A percentile compares a stretch with the other conserved stretches of the same genome.
Conservation (phyloP, 2,329 filamentous ascomycete genomes). For the Fusarium denticulatum region DNA sequence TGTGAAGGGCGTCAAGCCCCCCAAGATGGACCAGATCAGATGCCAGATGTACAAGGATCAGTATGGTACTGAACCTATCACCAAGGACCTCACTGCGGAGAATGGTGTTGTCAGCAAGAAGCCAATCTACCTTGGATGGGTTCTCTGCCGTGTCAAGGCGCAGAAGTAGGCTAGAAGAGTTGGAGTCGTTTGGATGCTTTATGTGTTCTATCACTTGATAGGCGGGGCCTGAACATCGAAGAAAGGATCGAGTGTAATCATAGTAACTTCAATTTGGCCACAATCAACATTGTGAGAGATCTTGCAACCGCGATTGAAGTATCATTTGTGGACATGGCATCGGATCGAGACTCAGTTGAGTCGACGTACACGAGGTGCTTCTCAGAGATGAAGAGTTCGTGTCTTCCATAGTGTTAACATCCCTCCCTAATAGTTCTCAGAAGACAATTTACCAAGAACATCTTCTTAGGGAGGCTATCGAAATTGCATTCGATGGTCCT, state of each 20-base stretch:
- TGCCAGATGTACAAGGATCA: conserved; percentile 34
- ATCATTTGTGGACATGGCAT: too few relatives aligned
- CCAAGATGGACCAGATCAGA: neutral
- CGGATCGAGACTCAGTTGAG: neutral
- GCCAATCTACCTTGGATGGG: conserved; percentile 24
- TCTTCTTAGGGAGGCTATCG: fast-evolving
- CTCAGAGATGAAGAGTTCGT: too few relatives aligned
- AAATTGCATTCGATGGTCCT: fast-evolving
- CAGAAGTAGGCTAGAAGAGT: neutral
- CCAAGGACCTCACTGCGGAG: conserved; percentile 5
- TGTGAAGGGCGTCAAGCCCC: neutral
- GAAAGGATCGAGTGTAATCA: neutral
- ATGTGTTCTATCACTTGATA: fast-evolving
- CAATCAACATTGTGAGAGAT: too few relatives aligned
- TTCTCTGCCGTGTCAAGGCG: conserved; percentile 28
- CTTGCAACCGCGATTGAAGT: fast-evolving
- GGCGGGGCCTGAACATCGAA: neutral
- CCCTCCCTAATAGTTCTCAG: neutral
- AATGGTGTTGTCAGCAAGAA: conserved; percentile 22
- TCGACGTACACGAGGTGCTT: neutral
- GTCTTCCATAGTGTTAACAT: neutral
- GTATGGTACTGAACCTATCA: conserved; percentile 12
- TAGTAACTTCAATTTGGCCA: neutral
- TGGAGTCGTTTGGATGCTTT: neutral
- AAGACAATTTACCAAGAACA: neutral